Evolutionary conservation across 495 filamentous ascomycete species (phyloP), one percentile per base, ranked within the genome.

Genomic region (Aspergillus panamensis): DNA sequence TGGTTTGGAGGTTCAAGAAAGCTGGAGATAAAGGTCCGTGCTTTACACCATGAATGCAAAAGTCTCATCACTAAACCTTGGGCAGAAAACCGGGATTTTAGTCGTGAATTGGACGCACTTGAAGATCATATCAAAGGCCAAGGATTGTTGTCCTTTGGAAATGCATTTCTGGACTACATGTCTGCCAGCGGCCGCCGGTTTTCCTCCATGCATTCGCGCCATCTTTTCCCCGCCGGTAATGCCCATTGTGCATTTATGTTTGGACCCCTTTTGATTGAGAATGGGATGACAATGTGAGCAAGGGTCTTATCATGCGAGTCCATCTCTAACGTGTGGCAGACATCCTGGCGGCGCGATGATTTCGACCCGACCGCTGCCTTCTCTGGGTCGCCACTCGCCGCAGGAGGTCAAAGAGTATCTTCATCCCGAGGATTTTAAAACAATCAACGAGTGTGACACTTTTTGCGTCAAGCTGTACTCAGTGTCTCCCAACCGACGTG

Each of bases 61-160:
- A 6, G 16, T 8, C 1, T 10, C 9, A 45, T 45, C 6, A 20
- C 42, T 17, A 20, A 19, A 19, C n/a, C 0, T 19, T 3, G 4
- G 17, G 4, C 21, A 55, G 53, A 37, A 1, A 21, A 45, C 37
- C 16, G 14, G 8, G 30, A 19, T 7, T 55, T 55, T 31, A 48
- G 53, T 43, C 42, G 32, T 3, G 53, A 55, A 32, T 29, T 55
- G 12, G 53, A 55, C 43, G 53, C 42, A 1, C 42, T 55, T 14
- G 53, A 55, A 37, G 53, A 55, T 35, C 53, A 55, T 37, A 55
- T 39, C 17, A 55, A 47, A 39, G 53, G 53, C 6, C 53, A 55
- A 29, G 44, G 53, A 12, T 32, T 55, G 17, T 29, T 55, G 0
- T 55, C 53, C 7, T 55, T 55, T 37, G 53, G 53, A 20, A 55